Conservation (phyloP, 2,329 filamentous ascomycete genomes). For the Lachnellula hyalina region DNA sequence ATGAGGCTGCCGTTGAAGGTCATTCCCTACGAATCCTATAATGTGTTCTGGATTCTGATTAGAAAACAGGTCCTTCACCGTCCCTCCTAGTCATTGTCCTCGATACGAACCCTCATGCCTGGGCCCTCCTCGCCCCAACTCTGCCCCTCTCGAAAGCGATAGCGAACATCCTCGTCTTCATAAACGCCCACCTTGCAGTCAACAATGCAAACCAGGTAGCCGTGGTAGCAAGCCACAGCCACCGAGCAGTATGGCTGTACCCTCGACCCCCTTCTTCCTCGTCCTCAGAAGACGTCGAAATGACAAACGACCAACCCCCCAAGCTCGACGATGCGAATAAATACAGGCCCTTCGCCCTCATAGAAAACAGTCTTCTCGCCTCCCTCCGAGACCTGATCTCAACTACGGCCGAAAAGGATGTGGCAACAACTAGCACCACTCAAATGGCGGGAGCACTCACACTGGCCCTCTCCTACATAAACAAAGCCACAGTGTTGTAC, state of each 20-base stretch:
- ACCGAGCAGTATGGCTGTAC: constrained; percentile 86
- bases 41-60: constrained; percentile 11
- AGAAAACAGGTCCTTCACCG: constrained; percentile 49
- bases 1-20: constrained; percentile 43
- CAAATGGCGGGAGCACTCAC: constrained; percentile 89
- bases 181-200: constrained; percentile 93
- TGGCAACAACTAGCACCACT: constrained; percentile 68
- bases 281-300: constrained; percentile 48
- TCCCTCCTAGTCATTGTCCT: constrained; percentile 87
- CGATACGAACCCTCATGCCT: constrained; percentile 94
- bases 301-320: constrained; percentile 42
- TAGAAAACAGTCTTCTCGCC: constrained; percentile 73
- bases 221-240: constrained; percentile 82
- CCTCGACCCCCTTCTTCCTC: constrained; percentile 45
- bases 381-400: constrained; percentile 71
- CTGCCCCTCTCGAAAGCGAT: constrained; percentile 80
- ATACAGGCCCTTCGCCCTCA: constrained; percentile 83
- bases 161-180: constrained; percentile 87
- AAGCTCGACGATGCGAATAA: constrained; percentile 62
- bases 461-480: constrained; percentile 82
- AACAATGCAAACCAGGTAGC: constrained; percentile 92
- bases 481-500: constrained; percentile 50
- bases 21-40: constrained; percentile 19
- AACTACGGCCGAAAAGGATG: constrained; percentile 58
- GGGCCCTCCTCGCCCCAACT: constrained; percentile 69